These are phyloP conservation scores for Ramaria sp. DNA, from an alignment of 768 basidiomycete species.

Conservation along the genomic window DNA sequence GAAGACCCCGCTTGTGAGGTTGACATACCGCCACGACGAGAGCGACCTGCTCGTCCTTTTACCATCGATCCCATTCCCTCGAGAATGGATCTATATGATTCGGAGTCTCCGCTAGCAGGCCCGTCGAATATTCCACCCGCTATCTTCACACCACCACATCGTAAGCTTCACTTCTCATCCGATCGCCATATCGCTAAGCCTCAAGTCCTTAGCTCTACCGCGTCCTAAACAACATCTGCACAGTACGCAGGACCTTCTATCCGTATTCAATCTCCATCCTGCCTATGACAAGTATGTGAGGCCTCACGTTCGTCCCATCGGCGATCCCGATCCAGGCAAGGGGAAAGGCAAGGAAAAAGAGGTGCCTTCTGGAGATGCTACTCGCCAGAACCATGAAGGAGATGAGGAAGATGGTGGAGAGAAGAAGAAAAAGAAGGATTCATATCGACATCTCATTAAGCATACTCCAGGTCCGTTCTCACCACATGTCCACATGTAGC, in stretches of 20 bases:
- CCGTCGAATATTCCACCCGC: conserved; percentile 4
- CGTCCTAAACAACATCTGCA: conserved; percentile 32
- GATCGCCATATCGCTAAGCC: background rate
- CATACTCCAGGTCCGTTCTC: conserved; percentile 51
- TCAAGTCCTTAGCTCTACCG: background rate
- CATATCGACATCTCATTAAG: conserved; percentile 68
- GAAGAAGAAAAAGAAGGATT: conserved; percentile 67
- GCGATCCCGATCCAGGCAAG: conserved; percentile 15
- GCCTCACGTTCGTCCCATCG: conserved; percentile 30
- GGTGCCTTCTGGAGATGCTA: conserved; percentile 14
- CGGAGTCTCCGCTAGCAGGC: conserved; percentile 1
- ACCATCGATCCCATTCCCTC: background rate
- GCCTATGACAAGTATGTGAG: conserved; percentile 80
- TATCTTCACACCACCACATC: conserved; percentile 5
- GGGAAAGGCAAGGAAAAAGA: conserved; percentile 23
- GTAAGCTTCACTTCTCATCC: background rate
- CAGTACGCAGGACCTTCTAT: conserved; percentile 73
- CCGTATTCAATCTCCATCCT: conserved; percentile 55
- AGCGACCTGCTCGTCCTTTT: background rate
- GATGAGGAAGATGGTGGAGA: conserved; percentile 47
- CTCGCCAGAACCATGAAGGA: conserved; percentile 33
- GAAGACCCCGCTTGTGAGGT: background rate
- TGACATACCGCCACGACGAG: background rate
- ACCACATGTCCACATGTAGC: background rate
- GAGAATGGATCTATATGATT: conserved; percentile 2